Evolutionary conservation across 495 filamentous ascomycete species (phyloP), one percentile per base, ranked within the genome.

Genomic region (Penicillium cinerascens): DNA sequence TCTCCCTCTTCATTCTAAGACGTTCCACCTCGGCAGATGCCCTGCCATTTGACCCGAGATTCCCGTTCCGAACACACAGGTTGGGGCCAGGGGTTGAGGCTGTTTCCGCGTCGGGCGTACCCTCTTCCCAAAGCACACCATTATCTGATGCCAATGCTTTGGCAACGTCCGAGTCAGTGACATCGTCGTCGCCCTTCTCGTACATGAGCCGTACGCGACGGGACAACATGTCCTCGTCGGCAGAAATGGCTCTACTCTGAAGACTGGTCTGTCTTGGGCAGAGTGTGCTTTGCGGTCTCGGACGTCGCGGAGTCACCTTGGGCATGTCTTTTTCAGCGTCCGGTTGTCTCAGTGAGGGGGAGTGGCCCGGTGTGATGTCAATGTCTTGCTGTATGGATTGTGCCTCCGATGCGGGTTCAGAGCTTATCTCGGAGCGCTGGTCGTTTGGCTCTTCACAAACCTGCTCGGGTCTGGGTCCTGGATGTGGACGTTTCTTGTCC

Each of bases 131-230:
- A 6, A 75, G 77, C 65, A 74, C 79, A 57, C 79, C 81, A 77
- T 73, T 81, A 60, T 74, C 80, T 62, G 74, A 58, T 59, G 69
- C 82, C 68, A 73, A 65, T 38, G 67, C 65, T 52, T 58, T 71
- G 35, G 58, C 67, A 9, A 73, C 62, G 36, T 78, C 78, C 38
- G 73, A 75, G 37, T 79, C 78, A 3, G 69, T 77, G 17, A 78
- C 79, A 18, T 73, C 73, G 38, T 82, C 82, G 36, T 78, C 73
- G 4, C 85, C 87, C 60, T 83, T 83, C 69, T 91, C 88, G 73
- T 96, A 96, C 88, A 95, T 91, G 56, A 89, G 83, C 61, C 91
- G 85, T 54, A 96, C 91, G 67, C 91, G 89, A 66, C 87, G 84
- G 55, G 90, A 95, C 61, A 95, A 79, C 77, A 83, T 86, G 66